Base-by-base conservation (phyloP, 78 protist species). In the Dictyostelium discoideum region DNA sequence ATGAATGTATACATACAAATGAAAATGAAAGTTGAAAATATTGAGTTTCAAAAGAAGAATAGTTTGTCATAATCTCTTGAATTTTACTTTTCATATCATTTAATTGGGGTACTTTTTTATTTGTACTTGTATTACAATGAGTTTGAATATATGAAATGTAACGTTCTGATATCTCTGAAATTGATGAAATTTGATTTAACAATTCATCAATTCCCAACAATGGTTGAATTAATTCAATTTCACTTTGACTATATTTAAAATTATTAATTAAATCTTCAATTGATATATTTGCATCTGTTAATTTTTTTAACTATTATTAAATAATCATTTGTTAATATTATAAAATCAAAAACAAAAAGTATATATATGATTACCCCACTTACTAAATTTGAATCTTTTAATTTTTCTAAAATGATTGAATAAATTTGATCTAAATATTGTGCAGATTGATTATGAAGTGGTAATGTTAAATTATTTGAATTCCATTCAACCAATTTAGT, bases 21-120 rank as follows among this genome's bases (percentile, higher is more conserved):
- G 95, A 82, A 50, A 90, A 90, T 73, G 95, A 90, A 29, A 90
- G 40, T 82, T 90, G 95, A 72, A 90, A 90, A 54, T 90, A 90
- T 22, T 90, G 84, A 1, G 88, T n/a, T 72, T 90, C 95, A 57
- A 90, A 50, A 32, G 84, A 63, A 32, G 85, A 42, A 82, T 90
- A 90, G 11, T 82, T 16, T 0, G 80, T 90, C 77, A 84, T 60
- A 11, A 84, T 84, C 40, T 84, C 87, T 63, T 84, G 78, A 37
- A 84, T 50, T 37, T 22, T 84, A 60, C 87, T 60, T 84, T 84
- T 90, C 42, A 82, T 46, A 65, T 63, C 18, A n/a, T 90, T 90
- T 39, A 90, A 72, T 73, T 90, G 88, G 1, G 57, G 72, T 20
- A 80, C 2, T 86, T 60, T 73, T 44, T 80, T 79, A 78, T 42